phyloP scores from a whole-genome alignment of 2,329 filamentous ascomycete species.

The Cladophialophora chaetospira region DNA sequence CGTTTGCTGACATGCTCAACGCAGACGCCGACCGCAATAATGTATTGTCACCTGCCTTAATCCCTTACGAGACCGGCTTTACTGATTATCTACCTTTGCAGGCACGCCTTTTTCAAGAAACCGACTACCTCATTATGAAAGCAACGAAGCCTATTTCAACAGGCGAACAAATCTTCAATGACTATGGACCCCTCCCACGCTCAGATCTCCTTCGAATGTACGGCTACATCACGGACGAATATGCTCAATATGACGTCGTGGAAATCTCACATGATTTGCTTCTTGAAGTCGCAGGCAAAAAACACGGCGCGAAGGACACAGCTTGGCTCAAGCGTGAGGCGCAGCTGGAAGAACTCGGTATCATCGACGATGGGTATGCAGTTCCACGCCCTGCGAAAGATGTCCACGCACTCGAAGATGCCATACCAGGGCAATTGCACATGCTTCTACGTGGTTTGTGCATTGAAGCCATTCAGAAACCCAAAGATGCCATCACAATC shows the following conservation, averaged over 20 bases:
- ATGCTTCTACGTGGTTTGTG: constrained; percentile 41
- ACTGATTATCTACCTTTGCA: too few species aligned
- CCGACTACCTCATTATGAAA: constrained; percentile 67
- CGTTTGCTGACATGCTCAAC: constrained; percentile 86
- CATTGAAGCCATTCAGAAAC: constrained; percentile 3
- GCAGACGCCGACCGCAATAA: constrained; percentile 83
- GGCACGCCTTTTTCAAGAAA: constrained; percentile 63
- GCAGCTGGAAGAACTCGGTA: constrained; percentile 60
- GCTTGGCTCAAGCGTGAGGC: constrained; percentile 41
- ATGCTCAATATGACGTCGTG: constrained; percentile 77
- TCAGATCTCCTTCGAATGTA: constrained; percentile 82
- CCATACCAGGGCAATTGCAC: constrained; percentile 44
- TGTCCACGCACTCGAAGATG: constrained; percentile 37
- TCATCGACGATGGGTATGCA: constrained; percentile 75
- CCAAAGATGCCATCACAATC: constrained; percentile 23
- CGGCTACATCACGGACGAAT: constrained; percentile 80
- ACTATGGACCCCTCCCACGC: constrained; percentile 82
- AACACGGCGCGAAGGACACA: constrained; percentile 35
- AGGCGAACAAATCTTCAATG: constrained; percentile 81
- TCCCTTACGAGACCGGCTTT: too few species aligned
- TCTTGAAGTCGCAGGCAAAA: constrained; percentile 43
- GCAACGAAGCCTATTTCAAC: constrained; percentile 67
- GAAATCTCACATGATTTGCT: constrained; percentile 70
- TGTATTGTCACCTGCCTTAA: too few species aligned
- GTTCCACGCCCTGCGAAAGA: constrained; percentile 44